Conservation (phyloP, 1,284 basidiomycete genomes). For the Ustilago hordei region DNA sequence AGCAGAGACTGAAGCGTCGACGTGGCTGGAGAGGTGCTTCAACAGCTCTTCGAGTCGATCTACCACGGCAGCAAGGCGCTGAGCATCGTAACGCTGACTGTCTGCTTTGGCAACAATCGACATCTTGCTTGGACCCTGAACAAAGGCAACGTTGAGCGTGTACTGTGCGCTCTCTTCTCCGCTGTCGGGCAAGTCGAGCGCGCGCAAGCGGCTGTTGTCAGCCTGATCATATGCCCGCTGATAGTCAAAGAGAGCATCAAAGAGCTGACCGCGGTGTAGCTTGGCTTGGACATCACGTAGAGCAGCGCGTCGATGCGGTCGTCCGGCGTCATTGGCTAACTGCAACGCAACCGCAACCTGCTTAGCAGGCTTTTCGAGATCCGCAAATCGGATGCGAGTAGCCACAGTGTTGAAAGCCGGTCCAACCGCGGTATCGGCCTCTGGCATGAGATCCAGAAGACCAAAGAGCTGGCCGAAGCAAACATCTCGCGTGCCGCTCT, state of each 20-base stretch:
- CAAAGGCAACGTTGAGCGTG: conserved; percentile 60
- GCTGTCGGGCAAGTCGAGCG: conserved; percentile 15
- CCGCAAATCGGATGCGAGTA: conserved; percentile 45
- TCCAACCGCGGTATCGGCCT: conserved; percentile 57
- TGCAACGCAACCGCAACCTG: conserved; percentile 44
- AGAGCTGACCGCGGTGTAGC: conserved; percentile 39
- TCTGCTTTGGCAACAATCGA: conserved; percentile 52
- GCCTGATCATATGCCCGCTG: conserved; percentile 40
- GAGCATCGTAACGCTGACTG: conserved; percentile 20
- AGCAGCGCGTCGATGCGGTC: conserved; percentile 56
- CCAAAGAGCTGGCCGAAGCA: conserved; percentile 65
- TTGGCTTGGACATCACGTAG: conserved; percentile 52
- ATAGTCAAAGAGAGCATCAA: conserved; percentile 65
- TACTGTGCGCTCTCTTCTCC: conserved; percentile 49
- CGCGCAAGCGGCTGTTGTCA: conserved; percentile 6
- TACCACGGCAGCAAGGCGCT: conserved; percentile 24
- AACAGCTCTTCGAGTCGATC: conserved; percentile 40
- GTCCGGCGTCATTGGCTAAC: conserved; percentile 46
- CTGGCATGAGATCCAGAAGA: conserved; percentile 50
- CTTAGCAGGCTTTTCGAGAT: conserved; percentile 14
- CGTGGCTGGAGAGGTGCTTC: conserved; percentile 12
- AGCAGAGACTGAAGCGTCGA: conserved; percentile 22
- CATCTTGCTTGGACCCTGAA: conserved; percentile 39
- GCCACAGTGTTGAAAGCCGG: conserved; percentile 65
- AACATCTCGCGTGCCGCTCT: conserved; percentile 46